Base-by-base conservation (phyloP, 345 rosid species). In the Eucalyptus leucophloia region DNA sequence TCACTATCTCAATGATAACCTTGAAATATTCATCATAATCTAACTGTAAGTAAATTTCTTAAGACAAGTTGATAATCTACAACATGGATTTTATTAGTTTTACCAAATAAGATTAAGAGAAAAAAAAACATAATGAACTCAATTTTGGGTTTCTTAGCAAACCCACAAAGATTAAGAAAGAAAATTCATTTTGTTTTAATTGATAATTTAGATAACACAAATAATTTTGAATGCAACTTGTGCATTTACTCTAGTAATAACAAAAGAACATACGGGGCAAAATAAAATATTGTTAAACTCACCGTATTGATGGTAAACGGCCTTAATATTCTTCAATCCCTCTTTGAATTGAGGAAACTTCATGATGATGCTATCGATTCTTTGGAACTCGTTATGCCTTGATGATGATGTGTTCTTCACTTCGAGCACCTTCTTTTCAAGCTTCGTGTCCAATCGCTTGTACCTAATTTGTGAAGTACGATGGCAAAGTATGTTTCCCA, bases 291-390 rank as follows among this genome's bases (percentile, higher is more conserved):
- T 40, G 24, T 80, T 44, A 40, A 86, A 91, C 94, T 50, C 88
- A 96, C 99, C 99, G 45, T 92, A 96, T 47, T 93, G 95, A 87
- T 94, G 94, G 87, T 96, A 97, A 42, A 95, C 93, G 49, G 89
- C 92, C 91, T 92, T 93, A 93, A 96, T 95, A 94, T 92, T 92
- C 92, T 93, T 94, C 91, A 95, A 90, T 87, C 95, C 96, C 85
- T 95, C 94, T 91, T 89, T 93, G 67, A 95, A 93, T 90, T 91
- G 94, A 67, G 98, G 98, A 90, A 97, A 96, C 90, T 91, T 94
- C 95, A 96, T 44, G 93, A 96, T 93, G 89, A 97, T 94, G 80
- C 96, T 95, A 91, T 97, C 93, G 58, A 97, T 92, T 34, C 95
- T 93, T 91, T 93, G 96, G 87, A 97, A 93, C 81, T 89, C 93